Conservation (phyloP, 148 eudicot genomes). For the Spergularia bocconei region DNA sequence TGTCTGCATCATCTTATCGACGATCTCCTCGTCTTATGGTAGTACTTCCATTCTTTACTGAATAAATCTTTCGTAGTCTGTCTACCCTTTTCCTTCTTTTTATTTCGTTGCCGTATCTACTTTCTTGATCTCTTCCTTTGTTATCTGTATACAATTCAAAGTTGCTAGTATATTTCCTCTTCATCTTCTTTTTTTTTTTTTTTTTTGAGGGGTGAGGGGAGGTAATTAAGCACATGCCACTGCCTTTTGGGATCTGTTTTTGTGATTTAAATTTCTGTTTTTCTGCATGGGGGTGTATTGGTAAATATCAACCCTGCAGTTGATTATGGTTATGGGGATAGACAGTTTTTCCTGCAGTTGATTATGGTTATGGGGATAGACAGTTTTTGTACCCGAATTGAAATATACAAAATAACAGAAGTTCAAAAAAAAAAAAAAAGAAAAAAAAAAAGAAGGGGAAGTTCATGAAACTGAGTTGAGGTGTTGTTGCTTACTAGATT, state of each 20-base stretch:
- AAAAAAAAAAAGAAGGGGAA: too few relatives aligned
- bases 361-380: too few relatives aligned
- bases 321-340: too few relatives aligned
- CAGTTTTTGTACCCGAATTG: too few relatives aligned
- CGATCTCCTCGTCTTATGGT: conserved; percentile 77
- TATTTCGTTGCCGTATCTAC: not conserved
- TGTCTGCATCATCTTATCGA: conserved; percentile 48
- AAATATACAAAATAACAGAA: too few relatives aligned
- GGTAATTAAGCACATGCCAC: too few relatives aligned
- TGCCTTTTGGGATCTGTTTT: too few relatives aligned
- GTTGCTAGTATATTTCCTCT: not conserved
- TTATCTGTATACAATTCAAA: not conserved
- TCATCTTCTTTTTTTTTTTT: not conserved
- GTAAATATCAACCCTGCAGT: too few relatives aligned
- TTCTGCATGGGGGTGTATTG: too few relatives aligned
- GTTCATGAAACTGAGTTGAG: not conserved
- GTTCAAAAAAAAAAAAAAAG: too few relatives aligned
- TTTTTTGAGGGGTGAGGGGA: not conserved
- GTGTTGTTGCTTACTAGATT: not conserved
- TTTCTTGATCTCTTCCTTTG: not conserved
- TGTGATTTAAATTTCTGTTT: too few relatives aligned
- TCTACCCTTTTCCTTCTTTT: not conserved
- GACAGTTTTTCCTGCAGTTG: too few relatives aligned
- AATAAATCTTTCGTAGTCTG: not conserved
- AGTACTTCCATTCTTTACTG: not conserved